Evolutionary conservation across 805 yeast species (phyloP).

Genomic region (Ogataea salicorniae): DNA sequence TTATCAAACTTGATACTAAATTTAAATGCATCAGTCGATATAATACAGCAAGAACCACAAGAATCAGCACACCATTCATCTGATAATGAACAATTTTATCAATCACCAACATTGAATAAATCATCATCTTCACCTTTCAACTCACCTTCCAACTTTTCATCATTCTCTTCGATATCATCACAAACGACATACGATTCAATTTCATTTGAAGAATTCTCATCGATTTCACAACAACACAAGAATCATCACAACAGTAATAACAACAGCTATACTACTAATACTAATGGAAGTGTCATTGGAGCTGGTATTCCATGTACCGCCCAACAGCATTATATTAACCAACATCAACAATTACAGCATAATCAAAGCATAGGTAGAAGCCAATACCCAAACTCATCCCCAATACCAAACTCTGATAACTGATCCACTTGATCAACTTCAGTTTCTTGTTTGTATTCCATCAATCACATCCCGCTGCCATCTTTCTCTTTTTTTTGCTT

Average conservation of each 20-base stretch:
- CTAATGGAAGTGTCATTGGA: too few relatives aligned
- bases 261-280: not conserved
- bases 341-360: too few relatives aligned
- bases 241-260: not conserved
- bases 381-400: conserved; percentile 23
- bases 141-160: conserved; percentile 30
- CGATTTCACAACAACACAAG: not conserved
- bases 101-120: conserved; percentile 19
- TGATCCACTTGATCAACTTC: too few relatives aligned
- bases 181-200: conserved; percentile 27
- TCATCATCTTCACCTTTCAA: conserved; percentile 24
- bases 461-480: too few relatives aligned
- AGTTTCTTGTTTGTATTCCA: too few relatives aligned
- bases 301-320: too few relatives aligned
- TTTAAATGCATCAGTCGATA: conserved; percentile 4
- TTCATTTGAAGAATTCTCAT: conserved; percentile 15
- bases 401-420: conserved; percentile 15
- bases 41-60: not conserved
- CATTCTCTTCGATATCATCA: conserved; percentile 29
- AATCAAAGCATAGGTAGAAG: too few relatives aligned
- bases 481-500: too few relatives aligned
- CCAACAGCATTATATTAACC: too few relatives aligned
- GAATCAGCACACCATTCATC: not conserved
- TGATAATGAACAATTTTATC: conserved; percentile 8
- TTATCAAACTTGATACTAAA: conserved; percentile 15